phyloP scores from a whole-genome alignment of 805 yeast genomes.

The Kodamaea neixiangensis region DNA sequence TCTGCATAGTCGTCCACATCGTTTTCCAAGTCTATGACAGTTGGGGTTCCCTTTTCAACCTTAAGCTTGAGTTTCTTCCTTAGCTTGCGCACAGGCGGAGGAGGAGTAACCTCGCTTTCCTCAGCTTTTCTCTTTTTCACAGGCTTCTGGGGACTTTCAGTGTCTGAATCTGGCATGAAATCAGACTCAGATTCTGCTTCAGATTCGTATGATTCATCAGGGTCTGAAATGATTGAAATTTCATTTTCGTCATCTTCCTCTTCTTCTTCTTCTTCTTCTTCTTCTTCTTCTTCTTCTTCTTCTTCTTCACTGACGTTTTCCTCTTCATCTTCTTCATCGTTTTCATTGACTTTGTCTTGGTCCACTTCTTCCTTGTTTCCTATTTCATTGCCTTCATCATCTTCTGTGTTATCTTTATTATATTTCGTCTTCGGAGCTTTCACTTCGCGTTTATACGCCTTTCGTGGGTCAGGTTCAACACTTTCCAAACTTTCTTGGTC shows the following conservation, averaged over 20 bases:
- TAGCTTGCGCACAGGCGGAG: conserved; percentile 3
- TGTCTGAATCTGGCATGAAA: conserved; percentile 9
- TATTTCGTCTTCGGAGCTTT: background rate
- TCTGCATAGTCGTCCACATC: conserved; percentile 39
- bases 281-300: background rate
- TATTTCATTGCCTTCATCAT: background rate
- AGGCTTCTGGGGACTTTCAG: conserved; percentile 2
- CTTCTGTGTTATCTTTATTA: background rate
- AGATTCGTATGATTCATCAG: conserved; percentile 8
- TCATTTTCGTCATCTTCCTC: background rate
- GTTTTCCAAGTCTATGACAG: conserved; percentile 13
- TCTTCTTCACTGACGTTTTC: background rate
- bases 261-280: background rate
- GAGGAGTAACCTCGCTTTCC: conserved; percentile 1
- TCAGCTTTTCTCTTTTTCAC: conserved; percentile 3
- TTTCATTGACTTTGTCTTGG: background rate
- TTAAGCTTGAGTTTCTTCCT: conserved; percentile 7
- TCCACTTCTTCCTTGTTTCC: background rate
- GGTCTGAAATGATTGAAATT: background rate
- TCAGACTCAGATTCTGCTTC: conserved; percentile 8
- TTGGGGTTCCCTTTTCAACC: conserved; percentile 4
- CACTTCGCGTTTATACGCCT: background rate
- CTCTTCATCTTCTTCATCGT: background rate
- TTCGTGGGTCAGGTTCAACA: background rate
- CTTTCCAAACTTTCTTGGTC: background rate